A percentile compares a stretch with the other conserved stretches of the same genome.
Conservation (phyloP, 148 eudicot species). For the Arctostaphylos glauca region DNA sequence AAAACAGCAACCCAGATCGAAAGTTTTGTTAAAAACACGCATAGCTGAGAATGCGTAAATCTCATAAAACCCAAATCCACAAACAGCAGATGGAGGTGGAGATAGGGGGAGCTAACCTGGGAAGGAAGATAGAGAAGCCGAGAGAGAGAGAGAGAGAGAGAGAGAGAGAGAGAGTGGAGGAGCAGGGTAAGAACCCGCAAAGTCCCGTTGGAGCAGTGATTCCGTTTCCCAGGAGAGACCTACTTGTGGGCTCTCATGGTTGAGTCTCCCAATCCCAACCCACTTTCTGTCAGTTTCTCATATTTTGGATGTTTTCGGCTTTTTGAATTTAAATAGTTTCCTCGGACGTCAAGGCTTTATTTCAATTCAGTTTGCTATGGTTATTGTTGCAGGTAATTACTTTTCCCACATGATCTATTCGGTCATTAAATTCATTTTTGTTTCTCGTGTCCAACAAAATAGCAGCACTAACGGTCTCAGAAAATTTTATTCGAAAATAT, state of each 20-base stretch:
- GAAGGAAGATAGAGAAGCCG: constrained; percentile 1
- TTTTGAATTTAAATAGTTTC: neutral
- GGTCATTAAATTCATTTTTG: neutral
- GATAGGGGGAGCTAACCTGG: constrained; percentile 11
- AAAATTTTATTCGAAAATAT: too few relatives aligned
- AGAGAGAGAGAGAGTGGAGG: constrained; percentile 6
- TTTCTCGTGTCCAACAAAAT: too few relatives aligned
- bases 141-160: constrained; percentile 2
- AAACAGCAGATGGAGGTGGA: neutral
- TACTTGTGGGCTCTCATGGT: constrained; percentile 7
- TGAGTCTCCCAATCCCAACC: constrained; percentile 2
- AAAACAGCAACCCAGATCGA: constrained; percentile 12
- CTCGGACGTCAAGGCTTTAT: neutral
- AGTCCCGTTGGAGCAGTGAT: constrained; percentile 19
- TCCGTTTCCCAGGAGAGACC: constrained; percentile 1
- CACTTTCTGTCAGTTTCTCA: neutral
- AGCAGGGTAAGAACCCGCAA: neutral
- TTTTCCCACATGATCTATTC: neutral
- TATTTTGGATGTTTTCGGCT: neutral
- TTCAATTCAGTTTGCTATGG: neutral
- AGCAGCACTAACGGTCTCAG: too few relatives aligned
- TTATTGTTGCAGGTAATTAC: neutral
- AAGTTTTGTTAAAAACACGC: neutral
- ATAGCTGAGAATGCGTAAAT: neutral
- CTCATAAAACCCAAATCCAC: neutral